Evolutionary conservation across 495 filamentous ascomycete species (phyloP), one percentile per base, ranked within the genome.

Genomic region (Apiosordaria backusii): DNA sequence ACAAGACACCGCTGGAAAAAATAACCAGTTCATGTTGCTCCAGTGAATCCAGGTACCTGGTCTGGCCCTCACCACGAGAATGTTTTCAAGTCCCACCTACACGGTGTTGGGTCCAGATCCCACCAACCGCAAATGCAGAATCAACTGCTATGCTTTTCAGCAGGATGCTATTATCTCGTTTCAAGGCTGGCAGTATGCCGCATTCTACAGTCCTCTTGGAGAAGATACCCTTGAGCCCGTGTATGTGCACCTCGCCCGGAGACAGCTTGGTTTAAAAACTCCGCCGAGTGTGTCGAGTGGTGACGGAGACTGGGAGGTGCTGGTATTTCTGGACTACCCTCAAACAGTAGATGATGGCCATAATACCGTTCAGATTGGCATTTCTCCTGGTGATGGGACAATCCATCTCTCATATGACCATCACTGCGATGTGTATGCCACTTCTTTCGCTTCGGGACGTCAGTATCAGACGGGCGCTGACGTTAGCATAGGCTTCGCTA

Each of bases 331-430:
- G 1, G 82, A 82, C 71, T 84, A 84, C 63, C 68, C 76, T 18
- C 81, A 84, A 67, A 83, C 79, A 4, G 74, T 75, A 1, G 77
- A 84, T 40, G 82, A 84, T 59, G 79, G 76, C 0, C 82, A 84
- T 62, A 84, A 84, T 57, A 83, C 79, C 10, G 74, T 84, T 54
- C 80, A 81, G 70, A 64, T 84, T 64, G 82, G 82, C 26, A 76
- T 83, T 60, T 82, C 72, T 63, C 74, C 78, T 4, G 76, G 73
- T 23, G 81, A 84, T 64, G 80, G 80, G 59, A 81, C 79, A 2
- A 83, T 84, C 26, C 82, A 84, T 55, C 72, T 83, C 1, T 75
- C 79, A 13, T 81, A 77, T 67, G 79, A 81, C 62, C 79, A 81
- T 58, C 79, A 81, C 65, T 81, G 79, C 57, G 77, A 80, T 58